Percentiles rank a stretch among this genome's conserved stretches.
Evolutionary conservation across 441 rosid genomes (phyloP).

Genomic region (Euphorbia corollata): DNA sequence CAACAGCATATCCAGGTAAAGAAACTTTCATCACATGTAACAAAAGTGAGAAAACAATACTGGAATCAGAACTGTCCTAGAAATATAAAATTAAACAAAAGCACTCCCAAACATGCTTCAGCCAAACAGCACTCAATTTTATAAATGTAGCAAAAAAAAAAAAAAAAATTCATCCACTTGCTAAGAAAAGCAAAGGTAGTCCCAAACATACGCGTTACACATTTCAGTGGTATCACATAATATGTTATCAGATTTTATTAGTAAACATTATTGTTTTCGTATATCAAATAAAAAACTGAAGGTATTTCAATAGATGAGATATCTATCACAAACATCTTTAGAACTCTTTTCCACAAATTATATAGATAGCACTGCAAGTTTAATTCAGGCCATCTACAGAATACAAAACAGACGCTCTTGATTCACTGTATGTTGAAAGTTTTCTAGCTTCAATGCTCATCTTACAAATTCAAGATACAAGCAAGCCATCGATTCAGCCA

Average conservation of each 20-base stretch:
- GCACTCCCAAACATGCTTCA: background rate
- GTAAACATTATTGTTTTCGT: background rate
- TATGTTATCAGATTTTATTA: background rate
- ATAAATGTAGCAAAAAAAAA: background rate
- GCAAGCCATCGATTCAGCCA: background rate
- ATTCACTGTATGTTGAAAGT: background rate
- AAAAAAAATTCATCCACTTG: background rate
- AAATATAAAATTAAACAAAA: background rate
- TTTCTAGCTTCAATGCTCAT: background rate
- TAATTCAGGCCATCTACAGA: constrained; percentile 1
- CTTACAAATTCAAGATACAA: background rate
- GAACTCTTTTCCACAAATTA: background rate
- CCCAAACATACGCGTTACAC: background rate
- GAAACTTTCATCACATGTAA: background rate
- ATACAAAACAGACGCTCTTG: background rate
- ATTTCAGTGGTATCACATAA: background rate
- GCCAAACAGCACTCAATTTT: background rate
- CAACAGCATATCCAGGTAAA: constrained; percentile 14
- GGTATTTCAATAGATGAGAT: background rate
- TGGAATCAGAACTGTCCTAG: background rate
- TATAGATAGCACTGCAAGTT: constrained; percentile 1
- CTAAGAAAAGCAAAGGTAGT: background rate
- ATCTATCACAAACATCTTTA: background rate
- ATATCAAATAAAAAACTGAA: background rate
- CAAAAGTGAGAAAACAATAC: constrained; percentile 8